phyloP scores from a whole-genome alignment of 2,329 filamentous ascomycete species.

The Fusarium sp. region DNA sequence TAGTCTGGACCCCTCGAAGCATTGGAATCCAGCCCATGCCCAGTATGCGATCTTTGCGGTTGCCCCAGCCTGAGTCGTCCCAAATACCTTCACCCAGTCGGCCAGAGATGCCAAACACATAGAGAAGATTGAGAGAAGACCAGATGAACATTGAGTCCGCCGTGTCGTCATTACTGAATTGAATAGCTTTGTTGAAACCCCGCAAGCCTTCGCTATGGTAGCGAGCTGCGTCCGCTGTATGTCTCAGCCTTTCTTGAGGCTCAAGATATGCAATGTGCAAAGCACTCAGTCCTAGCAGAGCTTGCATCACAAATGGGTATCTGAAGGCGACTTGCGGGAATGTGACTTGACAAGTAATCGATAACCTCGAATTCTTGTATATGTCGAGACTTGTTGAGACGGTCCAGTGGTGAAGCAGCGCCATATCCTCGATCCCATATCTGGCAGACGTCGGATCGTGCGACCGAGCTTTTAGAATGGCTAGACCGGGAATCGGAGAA shows the following conservation, averaged over 20 bases:
- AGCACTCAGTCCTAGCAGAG: neutral
- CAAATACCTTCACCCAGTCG: conserved; percentile 9
- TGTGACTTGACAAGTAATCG: neutral
- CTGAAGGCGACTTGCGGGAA: conserved; percentile 1
- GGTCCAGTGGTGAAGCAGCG: conserved; percentile 13
- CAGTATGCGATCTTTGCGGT: conserved; percentile 4
- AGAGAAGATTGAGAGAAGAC: conserved; percentile 10
- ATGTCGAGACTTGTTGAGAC: neutral
- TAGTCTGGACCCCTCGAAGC: neutral
- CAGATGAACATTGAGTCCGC: neutral
- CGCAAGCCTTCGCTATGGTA: neutral
- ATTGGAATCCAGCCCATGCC: conserved; percentile 14
- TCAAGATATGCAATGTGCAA: conserved; percentile 12
- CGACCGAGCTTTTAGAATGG: neutral
- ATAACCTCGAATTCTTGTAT: conserved; percentile 17
- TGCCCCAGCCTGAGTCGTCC: neutral
- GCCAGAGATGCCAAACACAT: conserved; percentile 4
- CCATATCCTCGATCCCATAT: conserved; percentile 2
- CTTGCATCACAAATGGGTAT: neutral
- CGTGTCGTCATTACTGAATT: accelerated
- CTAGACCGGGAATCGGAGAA: neutral
- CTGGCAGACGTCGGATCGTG: neutral
- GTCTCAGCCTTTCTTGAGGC: neutral
- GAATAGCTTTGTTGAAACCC: neutral
- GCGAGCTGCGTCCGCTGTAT: neutral